A percentile compares a stretch with the other conserved stretches of the same genome.
phyloP scores from a whole-genome alignment of 371 early-diverging fungal species.

The Mucor indicus region DNA sequence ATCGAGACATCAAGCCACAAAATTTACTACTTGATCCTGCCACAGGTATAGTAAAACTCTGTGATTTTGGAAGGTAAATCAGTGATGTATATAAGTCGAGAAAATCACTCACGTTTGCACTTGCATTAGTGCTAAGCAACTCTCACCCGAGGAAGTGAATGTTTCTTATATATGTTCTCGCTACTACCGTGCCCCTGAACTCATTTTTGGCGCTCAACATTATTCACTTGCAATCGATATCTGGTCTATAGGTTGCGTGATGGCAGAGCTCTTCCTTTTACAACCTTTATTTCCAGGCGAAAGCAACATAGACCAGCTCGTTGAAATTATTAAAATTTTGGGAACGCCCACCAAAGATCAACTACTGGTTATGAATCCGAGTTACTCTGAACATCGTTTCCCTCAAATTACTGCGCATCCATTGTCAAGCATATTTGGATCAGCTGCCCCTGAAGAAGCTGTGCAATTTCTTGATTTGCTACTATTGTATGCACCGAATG shows the following conservation, averaged over 20 bases:
- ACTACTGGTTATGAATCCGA: conserved; percentile 93
- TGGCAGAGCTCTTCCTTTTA: conserved; percentile 96
- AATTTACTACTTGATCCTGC: conserved; percentile 74
- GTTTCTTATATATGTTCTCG: conserved; percentile 98
- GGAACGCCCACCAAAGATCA: conserved; percentile 99
- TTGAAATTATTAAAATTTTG: conserved; percentile 98
- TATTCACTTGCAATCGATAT: conserved; percentile 92
- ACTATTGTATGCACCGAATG: conserved; percentile 88
- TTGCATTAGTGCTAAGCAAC: conserved; percentile 82
- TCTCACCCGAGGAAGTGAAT: conserved; percentile 92
- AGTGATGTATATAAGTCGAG: background rate
- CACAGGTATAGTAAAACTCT: conserved; percentile 91
- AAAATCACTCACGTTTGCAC: background rate
- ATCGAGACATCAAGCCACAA: conserved; percentile 71
- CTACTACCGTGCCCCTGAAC: conserved; percentile 98
- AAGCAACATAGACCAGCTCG: conserved; percentile 98
- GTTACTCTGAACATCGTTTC: conserved; percentile 97
- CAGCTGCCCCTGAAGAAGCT: conserved; percentile 71
- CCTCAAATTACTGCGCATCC: conserved; percentile 95
- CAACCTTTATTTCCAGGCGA: conserved; percentile 99
- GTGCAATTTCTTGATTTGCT: conserved; percentile 81
- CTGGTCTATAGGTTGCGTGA: conserved; percentile 99
- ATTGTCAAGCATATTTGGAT: conserved; percentile 66
- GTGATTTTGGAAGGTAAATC: conserved; percentile 94
- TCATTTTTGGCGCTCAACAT: conserved; percentile 94